Base-by-base conservation (phyloP, 495 filamentous ascomycete genomes). In the Penicillium riverlandense region DNA sequence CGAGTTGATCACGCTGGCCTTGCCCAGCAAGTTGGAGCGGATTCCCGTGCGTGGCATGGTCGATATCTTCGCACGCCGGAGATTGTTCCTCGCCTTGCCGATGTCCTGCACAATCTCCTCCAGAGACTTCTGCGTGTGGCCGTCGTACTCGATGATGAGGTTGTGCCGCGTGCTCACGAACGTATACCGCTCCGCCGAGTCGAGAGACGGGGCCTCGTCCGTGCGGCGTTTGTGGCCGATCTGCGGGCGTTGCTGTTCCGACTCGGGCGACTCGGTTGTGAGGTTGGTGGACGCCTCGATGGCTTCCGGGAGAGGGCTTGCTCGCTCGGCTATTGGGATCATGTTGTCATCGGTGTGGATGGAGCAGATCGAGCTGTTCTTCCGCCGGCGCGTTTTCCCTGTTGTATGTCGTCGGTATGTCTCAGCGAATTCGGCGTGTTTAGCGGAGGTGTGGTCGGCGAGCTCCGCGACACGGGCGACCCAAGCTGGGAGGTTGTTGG, bases 81-180 rank as follows among this genome's bases (percentile, higher is more conserved):
- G 78, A 46, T 83, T 75, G 64, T 92, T 94, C 49, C 90, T 74
- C 33, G 84, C 81, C n/a, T 77, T 74, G 36, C 83, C 85, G 37
- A 96, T 84, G 44, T 82, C 77, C 45, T 85, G 85, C 38, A 92
- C 89, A 29, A 94, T 67, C 38, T 79, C 71, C 57, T 95, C 89
- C 45, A 96, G 86, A 6, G 78, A 74, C 30, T 79, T 76, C 57
- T 96, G 90, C 9, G 89, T 83, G 44, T 86, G 80, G 52, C 85
- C 85, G 58, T 96, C 89, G 61, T 95, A 96, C 59, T 90, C 86
- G 35, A 96, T 84, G 27, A 91, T 82, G 43, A 94, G 80, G 77
- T 88, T 89, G 47, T 78, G 80, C 43, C 85, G 77, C 10, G 78
- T 82, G 43, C 86, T 82, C 58, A 84, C 87, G 15, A 72, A 71